These are phyloP conservation scores for Fragilaria crotonensis DNA, from an alignment of 108 stramenopile genomes.

Conservation along the genomic window DNA sequence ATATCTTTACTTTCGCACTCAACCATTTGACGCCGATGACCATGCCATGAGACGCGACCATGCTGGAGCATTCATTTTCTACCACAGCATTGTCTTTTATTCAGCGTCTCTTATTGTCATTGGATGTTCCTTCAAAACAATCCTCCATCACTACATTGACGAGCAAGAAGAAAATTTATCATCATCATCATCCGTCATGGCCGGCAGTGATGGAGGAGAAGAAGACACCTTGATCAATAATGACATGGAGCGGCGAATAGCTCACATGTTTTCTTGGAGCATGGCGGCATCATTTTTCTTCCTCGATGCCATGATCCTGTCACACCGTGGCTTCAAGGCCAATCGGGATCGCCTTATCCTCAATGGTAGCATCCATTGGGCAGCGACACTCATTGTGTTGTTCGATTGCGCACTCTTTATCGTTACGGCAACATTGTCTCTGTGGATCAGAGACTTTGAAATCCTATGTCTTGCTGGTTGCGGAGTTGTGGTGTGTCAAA, in stretches of 20 bases:
- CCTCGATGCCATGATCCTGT: slow-evolving; percentile 14
- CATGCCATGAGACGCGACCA: slow-evolving; percentile 16
- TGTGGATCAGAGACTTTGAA: not conserved
- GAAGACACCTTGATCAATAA: not conserved
- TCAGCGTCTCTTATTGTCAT: slow-evolving; percentile 7
- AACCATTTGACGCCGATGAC: slow-evolving; percentile 14
- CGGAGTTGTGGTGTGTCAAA: not conserved
- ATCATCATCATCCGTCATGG: not conserved
- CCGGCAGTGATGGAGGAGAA: no score
- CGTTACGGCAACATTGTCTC: not conserved
- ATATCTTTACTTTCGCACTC: slow-evolving; percentile 12
- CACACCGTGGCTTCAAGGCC: slow-evolving; percentile 6
- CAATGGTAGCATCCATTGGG: not conserved
- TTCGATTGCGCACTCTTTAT: not conserved
- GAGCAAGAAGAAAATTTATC: not conserved
- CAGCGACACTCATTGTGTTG: not conserved
- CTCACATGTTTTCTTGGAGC: slow-evolving; percentile 12
- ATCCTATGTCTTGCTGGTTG: not conserved
- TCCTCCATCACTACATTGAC: not conserved
- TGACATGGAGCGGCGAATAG: not conserved
- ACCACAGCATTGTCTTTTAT: slow-evolving; percentile 3
- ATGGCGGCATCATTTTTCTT: slow-evolving; percentile 3
- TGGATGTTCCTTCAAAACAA: slow-evolving; percentile 18
- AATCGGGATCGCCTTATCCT: not conserved
- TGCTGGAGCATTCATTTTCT: slow-evolving; percentile 5